These are phyloP conservation scores for Diaporthe australafricana DNA, from an alignment of 2,329 filamentous ascomycete species.

Conservation along the genomic window DNA sequence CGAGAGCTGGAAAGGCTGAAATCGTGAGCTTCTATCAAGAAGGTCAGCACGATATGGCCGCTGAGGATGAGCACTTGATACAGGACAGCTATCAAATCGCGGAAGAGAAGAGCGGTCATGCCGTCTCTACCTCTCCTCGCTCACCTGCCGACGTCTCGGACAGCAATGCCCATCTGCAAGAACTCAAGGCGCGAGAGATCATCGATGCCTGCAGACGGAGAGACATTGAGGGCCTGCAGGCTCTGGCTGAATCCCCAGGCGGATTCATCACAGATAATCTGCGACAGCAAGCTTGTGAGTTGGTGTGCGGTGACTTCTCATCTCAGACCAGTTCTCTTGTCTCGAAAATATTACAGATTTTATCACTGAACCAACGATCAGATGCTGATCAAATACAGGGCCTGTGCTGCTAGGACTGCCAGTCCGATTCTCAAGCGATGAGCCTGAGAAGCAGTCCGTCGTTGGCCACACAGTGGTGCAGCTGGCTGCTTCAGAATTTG, in stretches of 20 bases:
- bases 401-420: constrained; percentile 66
- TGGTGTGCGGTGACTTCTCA: neutral
- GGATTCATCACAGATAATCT: constrained; percentile 76
- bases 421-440: constrained; percentile 39
- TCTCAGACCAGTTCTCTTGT: neutral
- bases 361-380: neutral
- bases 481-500: constrained; percentile 27
- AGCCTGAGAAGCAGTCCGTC: constrained; percentile 38
- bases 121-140: constrained; percentile 24
- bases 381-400: constrained; percentile 59
- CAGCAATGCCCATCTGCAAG: neutral
- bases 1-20: neutral
- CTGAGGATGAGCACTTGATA: constrained; percentile 10
- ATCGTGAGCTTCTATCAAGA: neutral
- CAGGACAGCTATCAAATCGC: neutral
- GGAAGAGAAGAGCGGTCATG: neutral
- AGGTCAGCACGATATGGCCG: neutral
- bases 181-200: constrained; percentile 59
- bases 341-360: too few species aligned
- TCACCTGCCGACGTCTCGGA: neutral
- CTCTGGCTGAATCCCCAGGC: constrained; percentile 71
- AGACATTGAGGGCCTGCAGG: constrained; percentile 67
- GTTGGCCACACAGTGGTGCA: constrained; percentile 38
- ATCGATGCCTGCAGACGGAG: constrained; percentile 69
- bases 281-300: constrained; percentile 83